Conservation (phyloP, 495 filamentous ascomycete species). For the Talaromyces borbonicus region DNA sequence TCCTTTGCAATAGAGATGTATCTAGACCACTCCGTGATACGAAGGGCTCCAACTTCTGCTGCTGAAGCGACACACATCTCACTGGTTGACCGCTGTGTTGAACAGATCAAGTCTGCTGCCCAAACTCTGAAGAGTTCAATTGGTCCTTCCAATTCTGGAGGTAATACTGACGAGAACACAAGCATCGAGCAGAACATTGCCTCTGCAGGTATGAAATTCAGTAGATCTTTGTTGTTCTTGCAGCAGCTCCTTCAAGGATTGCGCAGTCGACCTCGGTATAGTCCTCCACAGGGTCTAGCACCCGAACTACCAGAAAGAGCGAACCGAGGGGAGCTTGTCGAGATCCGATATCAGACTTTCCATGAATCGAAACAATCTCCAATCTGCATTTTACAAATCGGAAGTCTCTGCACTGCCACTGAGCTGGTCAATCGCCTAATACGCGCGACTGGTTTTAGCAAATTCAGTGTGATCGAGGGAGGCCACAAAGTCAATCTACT, state of each 20-base stretch:
- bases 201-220: conserved; percentile 51
- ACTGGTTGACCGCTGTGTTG: conserved; percentile 67
- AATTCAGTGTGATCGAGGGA: conserved; percentile 45
- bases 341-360: conserved; percentile 65
- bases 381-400: conserved; percentile 50
- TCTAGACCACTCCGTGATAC: conserved; percentile 43
- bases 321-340: conserved; percentile 48
- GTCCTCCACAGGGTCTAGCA: conserved; percentile 30
- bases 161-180: conserved; percentile 41
- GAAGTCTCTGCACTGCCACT: conserved; percentile 57
- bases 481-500: conserved; percentile 40
- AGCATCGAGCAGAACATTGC: conserved; percentile 30
- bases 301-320: conserved; percentile 29
- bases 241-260: conserved; percentile 47
- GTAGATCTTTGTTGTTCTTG: conserved; percentile 52
- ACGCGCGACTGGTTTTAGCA: conserved; percentile 59
- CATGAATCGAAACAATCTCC: conserved; percentile 46
- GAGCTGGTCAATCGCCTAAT: conserved; percentile 55
- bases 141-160: conserved; percentile 32
- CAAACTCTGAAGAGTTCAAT: conserved; percentile 41
- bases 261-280: conserved; percentile 43
- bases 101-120: conserved; percentile 63
- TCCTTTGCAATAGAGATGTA: conserved; percentile 66
- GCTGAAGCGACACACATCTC: conserved; percentile 65
- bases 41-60: conserved; percentile 32